These are phyloP conservation scores for Pyronema domesticum DNA, from an alignment of 495 filamentous ascomycete species.

Conservation along the genomic window DNA sequence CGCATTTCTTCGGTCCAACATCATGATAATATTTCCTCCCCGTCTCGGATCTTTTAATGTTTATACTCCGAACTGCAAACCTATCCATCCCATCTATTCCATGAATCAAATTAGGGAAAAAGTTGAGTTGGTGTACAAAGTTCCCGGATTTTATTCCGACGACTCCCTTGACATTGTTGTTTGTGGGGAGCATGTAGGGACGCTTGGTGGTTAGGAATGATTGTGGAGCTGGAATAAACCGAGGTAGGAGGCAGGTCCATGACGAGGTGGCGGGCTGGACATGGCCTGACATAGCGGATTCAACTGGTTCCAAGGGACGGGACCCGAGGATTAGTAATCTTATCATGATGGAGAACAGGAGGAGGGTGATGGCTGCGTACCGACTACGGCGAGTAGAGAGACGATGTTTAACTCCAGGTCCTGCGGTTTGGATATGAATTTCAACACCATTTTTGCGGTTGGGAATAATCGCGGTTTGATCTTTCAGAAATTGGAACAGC, in stretches of 20 bases:
- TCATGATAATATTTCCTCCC: neutral
- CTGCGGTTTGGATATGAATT: too few species aligned
- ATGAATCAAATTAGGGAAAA: neutral
- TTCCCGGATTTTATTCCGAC: neutral
- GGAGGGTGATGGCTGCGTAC: conserved; percentile 20
- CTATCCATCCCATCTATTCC: neutral
- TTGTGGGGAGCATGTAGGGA: neutral
- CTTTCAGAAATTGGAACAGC: too few species aligned
- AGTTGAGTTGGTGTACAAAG: neutral
- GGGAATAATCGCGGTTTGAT: too few species aligned
- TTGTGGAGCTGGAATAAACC: neutral
- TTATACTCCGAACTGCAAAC: neutral
- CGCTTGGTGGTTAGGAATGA: neutral
- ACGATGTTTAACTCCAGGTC: neutral
- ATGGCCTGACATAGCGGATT: neutral
- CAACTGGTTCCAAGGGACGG: neutral
- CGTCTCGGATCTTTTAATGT: too few species aligned
- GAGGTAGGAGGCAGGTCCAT: neutral
- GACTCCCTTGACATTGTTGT: conserved; percentile 23
- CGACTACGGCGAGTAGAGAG: neutral
- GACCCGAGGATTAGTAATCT: too few species aligned
- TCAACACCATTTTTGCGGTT: too few species aligned
- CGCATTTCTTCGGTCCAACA: neutral
- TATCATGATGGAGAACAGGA: neutral
- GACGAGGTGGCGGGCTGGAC: neutral